Conservation (phyloP, 176 grass and related monocot genomes). For the Rhynchospora breviuscula region DNA sequence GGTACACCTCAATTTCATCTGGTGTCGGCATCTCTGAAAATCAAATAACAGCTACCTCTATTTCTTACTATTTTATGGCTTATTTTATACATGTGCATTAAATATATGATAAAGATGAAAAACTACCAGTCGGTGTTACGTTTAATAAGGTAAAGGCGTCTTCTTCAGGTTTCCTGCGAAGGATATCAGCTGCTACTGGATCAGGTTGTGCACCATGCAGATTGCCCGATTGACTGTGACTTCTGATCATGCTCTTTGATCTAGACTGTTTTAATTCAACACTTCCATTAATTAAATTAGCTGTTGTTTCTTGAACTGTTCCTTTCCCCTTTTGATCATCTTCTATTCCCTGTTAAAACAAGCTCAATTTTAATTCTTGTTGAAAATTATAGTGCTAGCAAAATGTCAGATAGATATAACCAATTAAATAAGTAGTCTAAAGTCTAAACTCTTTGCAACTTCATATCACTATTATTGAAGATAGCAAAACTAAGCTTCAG, state of each 20-base stretch:
- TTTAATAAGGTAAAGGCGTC: constrained; percentile 74
- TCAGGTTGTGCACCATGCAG: constrained; percentile 67
- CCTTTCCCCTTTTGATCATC: constrained; percentile 24
- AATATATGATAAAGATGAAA: constrained; percentile 9
- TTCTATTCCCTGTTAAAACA: constrained; percentile 11
- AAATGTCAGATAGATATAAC: constrained; percentile 14
- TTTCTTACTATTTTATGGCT: background rate
- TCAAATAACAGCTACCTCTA: background rate
- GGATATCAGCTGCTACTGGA: constrained; percentile 89
- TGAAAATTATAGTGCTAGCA: constrained; percentile 10
- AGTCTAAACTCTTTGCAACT: background rate
- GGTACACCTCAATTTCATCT: constrained; percentile 85
- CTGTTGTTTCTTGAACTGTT: constrained; percentile 28
- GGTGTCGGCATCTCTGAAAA: constrained; percentile 59
- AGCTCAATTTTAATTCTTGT: background rate
- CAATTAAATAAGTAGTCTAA: background rate
- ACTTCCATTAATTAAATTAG: constrained; percentile 40
- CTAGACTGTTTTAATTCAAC: constrained; percentile 46
- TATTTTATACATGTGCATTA: background rate
- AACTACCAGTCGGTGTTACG: constrained; percentile 73
- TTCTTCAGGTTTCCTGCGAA: constrained; percentile 86
- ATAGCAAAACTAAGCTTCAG: background rate
- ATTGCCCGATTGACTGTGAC: constrained; percentile 75
- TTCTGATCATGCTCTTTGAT: constrained; percentile 78
- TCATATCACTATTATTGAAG: background rate